Evolutionary conservation across 306 rosid genomes (phyloP).

Genomic region (Rosa lucieae): DNA sequence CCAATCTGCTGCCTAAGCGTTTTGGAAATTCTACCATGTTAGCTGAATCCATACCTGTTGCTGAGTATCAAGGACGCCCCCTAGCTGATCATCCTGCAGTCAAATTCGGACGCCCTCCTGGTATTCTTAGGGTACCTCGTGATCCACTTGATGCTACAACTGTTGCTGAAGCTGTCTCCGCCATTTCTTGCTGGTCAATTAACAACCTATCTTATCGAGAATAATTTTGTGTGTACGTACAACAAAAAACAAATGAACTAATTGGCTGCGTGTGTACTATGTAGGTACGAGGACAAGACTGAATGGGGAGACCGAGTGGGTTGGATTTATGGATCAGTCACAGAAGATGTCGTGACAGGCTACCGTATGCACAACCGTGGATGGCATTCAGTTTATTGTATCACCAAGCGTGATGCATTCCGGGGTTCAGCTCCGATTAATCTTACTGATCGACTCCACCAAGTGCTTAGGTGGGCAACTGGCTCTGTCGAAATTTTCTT

Average conservation of each 20-base stretch:
- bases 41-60: constrained; percentile 55
- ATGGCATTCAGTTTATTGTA: constrained; percentile 52
- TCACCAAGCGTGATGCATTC: constrained; percentile 52
- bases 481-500: constrained; percentile 60
- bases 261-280: not conserved
- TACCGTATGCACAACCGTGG: constrained; percentile 61
- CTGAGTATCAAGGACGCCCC: constrained; percentile 83
- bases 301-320: constrained; percentile 61
- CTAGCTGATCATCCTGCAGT: constrained; percentile 74
- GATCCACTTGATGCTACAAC: constrained; percentile 72
- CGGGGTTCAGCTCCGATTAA: constrained; percentile 60
- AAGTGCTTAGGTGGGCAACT: constrained; percentile 59
- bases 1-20: constrained; percentile 66
- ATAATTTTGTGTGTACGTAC: too few relatives aligned
- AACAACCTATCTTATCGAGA: not conserved
- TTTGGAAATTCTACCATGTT: constrained; percentile 81
- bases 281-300: constrained; percentile 57
- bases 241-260: not conserved
- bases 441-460: constrained; percentile 59
- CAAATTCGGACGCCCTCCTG: constrained; percentile 75
- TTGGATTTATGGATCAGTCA: constrained; percentile 58
- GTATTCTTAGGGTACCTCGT: constrained; percentile 66
- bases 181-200: constrained; percentile 77
- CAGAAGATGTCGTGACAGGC: constrained; percentile 58
- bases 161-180: constrained; percentile 83